These are phyloP conservation scores for Hygrocybe punicea DNA, from an alignment of 768 basidiomycete species.

Conservation along the genomic window DNA sequence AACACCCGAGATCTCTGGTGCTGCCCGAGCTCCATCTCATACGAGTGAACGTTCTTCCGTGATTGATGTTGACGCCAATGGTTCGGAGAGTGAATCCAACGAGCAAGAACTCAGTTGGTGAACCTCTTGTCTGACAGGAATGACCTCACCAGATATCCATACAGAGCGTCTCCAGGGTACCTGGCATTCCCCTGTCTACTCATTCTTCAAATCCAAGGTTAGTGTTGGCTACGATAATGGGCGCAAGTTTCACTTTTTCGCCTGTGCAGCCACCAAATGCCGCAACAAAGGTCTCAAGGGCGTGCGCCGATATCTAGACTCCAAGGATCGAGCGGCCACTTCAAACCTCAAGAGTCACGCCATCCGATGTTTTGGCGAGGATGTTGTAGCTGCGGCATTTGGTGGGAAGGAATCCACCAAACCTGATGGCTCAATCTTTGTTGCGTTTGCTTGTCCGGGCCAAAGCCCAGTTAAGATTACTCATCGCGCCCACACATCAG, in stretches of 20 bases:
- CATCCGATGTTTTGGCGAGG: too few relatives aligned
- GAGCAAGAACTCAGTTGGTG: not conserved
- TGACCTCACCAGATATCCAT: not conserved
- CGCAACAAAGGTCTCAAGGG: not conserved
- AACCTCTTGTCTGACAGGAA: not conserved
- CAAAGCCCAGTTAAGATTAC: constrained; percentile 32
- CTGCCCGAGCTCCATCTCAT: too few relatives aligned
- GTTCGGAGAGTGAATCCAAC: not conserved
- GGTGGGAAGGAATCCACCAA: not conserved
- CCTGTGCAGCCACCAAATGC: not conserved
- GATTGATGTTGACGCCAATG: not conserved
- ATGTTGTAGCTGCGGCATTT: not conserved
- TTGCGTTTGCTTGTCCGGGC: constrained; percentile 24
- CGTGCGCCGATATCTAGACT: not conserved
- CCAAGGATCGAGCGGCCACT: not conserved
- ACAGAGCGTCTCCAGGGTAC: not conserved
- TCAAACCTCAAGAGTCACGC: not conserved
- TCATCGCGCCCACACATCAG: constrained; percentile 23
- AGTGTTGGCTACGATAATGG: not conserved
- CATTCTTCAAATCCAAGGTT: not conserved
- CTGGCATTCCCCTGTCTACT: too few relatives aligned
- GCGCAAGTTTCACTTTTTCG: constrained; percentile 1
- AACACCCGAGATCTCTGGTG: too few relatives aligned
- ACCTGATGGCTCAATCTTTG: constrained; percentile 21
- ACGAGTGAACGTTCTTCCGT: not conserved